Conservation (phyloP, 2,329 filamentous ascomycete species). For the Pestalotiopsis sp. region DNA sequence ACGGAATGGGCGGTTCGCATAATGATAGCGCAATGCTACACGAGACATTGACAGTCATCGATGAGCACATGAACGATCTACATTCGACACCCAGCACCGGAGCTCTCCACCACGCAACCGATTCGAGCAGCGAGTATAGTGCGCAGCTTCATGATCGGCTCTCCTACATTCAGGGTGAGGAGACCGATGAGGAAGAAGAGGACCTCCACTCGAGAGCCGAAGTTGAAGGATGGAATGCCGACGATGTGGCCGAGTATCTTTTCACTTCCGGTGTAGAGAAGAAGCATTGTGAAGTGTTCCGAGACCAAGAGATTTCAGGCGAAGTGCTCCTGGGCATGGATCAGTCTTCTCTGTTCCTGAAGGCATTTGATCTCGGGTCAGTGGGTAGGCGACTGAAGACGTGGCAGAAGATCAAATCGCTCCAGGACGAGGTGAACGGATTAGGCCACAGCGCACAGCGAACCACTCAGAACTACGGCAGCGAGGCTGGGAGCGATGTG, state of each 20-base stretch:
- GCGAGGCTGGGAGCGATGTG: conserved; percentile 59
- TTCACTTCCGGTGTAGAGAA: conserved; percentile 83
- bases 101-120: conserved; percentile 57
- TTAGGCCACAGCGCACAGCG: conserved; percentile 39
- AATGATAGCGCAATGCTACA: conserved; percentile 72
- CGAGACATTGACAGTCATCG: conserved; percentile 92
- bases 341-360: conserved; percentile 91
- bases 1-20: conserved; percentile 37
- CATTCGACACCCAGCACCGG: conserved; percentile 55
- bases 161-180: conserved; percentile 91
- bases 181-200: conserved; percentile 91
- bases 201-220: conserved; percentile 66
- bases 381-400: conserved; percentile 88
- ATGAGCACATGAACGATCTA: conserved; percentile 94
- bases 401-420: conserved; percentile 91
- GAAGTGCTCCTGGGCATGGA: conserved; percentile 94
- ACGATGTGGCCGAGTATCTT: conserved; percentile 85
- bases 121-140: conserved; percentile 90
- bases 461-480: conserved; percentile 57
- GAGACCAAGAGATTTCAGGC: conserved; percentile 92
- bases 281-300: conserved; percentile 89
- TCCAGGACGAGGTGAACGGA: conserved; percentile 82
- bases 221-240: conserved; percentile 77
- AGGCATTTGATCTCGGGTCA: conserved; percentile 89
- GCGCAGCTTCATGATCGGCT: conserved; percentile 72